Evolutionary conservation across 805 yeast species (phyloP), one percentile per base, ranked within the genome.

Genomic region (Wickerhamomyces ciferrii): DNA sequence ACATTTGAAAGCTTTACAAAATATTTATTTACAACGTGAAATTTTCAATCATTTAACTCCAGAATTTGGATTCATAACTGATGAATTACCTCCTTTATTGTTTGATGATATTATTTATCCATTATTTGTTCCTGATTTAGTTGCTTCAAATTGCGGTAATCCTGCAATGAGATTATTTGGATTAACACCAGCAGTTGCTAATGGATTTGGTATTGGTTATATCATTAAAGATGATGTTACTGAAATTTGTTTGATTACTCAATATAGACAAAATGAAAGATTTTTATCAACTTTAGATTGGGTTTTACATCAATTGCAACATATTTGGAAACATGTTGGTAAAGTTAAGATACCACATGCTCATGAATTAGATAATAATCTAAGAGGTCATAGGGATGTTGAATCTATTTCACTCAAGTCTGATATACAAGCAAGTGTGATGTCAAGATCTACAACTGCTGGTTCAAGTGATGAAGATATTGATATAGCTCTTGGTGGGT

Each of bases 181-280:
- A 2, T 81, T 90, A 48, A 92, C 96, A 0, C 97, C 97, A 2
- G 94, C 91, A 1, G 74, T 81, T 18, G 82, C 89, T 40, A 89
- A 86, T 56, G 97, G 97, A 0, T 89, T 84, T 65, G 97, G 96
- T n/a, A 74, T 90, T 21, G 97, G 96, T 2, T 90, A 90, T 60
- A 87, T 89, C 51, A 83, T 90, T 54, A 91, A 89, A 61, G 81
- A 77, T 46, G 94, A 90, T 58, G 79, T 81, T 37, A 83, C 89
- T 34, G 81, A 87, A 27, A 73, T 90, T n/a, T 87, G 96, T 39
- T 78, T 88, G 19, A 83, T 92, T 29, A 87, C 96, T 14, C 90
- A 90, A 64, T 87, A 83, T 61, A 75, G 97, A 49, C 97, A 90
- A 66, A 90, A 96, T 2, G 76, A 76, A 45, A 73, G 97, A 50